These are phyloP conservation scores for Danielia reshetovae DNA, from an alignment of 805 yeast species.

Conservation along the genomic window DNA sequence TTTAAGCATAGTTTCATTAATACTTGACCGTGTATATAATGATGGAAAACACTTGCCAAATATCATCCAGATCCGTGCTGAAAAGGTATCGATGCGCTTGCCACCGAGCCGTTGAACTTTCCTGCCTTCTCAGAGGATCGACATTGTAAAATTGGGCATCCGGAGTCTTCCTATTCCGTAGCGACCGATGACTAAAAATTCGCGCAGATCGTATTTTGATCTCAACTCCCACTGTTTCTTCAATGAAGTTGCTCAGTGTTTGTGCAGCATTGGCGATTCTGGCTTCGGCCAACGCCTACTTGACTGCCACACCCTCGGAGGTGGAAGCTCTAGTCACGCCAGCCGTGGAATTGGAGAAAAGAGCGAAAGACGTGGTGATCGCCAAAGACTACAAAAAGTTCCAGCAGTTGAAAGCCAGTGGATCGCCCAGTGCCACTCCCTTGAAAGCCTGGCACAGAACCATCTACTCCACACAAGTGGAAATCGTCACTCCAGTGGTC, in stretches of 20 bases:
- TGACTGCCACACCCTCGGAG: slow-evolving; percentile 7
- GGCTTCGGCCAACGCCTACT: slow-evolving; percentile 3
- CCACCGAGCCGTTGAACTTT: slow-evolving; percentile 14
- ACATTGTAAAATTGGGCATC: too few relatives aligned
- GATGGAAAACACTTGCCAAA: slow-evolving; percentile 46
- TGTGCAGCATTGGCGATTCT: slow-evolving; percentile 9
- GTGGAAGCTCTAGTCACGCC: slow-evolving; percentile 13
- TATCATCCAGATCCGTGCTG: slow-evolving; percentile 22
- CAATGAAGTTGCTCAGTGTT: slow-evolving; percentile 13
- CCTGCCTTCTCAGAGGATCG: slow-evolving; percentile 11
- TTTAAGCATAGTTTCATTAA: slow-evolving; percentile 46
- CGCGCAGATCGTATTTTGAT: background rate
- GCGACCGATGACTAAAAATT: background rate
- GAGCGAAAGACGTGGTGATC: slow-evolving; percentile 27
- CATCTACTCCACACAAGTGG: slow-evolving; percentile 49
- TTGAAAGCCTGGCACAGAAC: slow-evolving; percentile 70
- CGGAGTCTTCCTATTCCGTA: too few relatives aligned
- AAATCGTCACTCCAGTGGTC: slow-evolving; percentile 61
- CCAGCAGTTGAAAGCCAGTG: slow-evolving; percentile 17
- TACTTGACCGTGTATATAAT: slow-evolving; percentile 33
- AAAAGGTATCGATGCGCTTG: slow-evolving; percentile 23
- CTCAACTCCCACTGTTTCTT: background rate
- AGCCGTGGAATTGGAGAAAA: slow-evolving; percentile 19
- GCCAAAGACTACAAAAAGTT: slow-evolving; percentile 27
- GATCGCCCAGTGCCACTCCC: slow-evolving; percentile 26